Conservation (phyloP, 129 eudicot genomes). For the Chrysanthemum seticuspe region DNA sequence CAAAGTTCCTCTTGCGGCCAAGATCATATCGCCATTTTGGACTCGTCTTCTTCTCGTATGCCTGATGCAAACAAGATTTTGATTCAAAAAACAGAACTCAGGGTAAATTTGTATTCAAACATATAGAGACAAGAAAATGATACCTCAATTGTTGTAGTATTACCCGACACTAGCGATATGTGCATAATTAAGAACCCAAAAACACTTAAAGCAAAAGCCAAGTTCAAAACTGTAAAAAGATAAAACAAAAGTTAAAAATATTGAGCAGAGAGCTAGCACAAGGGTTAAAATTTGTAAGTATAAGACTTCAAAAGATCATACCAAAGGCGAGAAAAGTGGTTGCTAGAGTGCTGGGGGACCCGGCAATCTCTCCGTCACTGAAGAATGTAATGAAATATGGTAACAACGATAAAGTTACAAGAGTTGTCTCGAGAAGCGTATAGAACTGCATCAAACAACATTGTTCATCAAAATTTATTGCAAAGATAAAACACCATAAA, state of each 20-base stretch:
- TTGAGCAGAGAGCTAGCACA: neutral
- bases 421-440: conserved; percentile 87
- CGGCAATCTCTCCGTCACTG: conserved; percentile 86
- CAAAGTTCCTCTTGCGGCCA: conserved; percentile 88
- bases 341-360: conserved; percentile 84
- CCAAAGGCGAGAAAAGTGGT: conserved; percentile 96
- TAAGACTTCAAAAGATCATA: conserved; percentile 22
- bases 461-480: neutral
- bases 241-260: neutral
- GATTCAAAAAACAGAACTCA: neutral
- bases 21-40: conserved; percentile 97
- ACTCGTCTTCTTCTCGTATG: conserved; percentile 85
- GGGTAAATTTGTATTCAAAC: neutral
- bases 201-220: conserved; percentile 91
- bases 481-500: conserved; percentile 2
- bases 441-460: conserved; percentile 69
- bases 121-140: conserved; percentile 4
- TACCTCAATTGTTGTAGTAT: conserved; percentile 97
- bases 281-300: neutral
- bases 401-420: conserved; percentile 71
- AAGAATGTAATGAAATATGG: conserved; percentile 85
- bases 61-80: conserved; percentile 41
- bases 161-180: conserved; percentile 75
- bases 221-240: conserved; percentile 58
- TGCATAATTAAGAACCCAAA: conserved; percentile 91